Percentiles rank a stretch among this genome's conserved stretches.
These are phyloP conservation scores for Peziza echinospora DNA, from an alignment of 495 filamentous ascomycete genomes.

Conservation along the genomic window DNA sequence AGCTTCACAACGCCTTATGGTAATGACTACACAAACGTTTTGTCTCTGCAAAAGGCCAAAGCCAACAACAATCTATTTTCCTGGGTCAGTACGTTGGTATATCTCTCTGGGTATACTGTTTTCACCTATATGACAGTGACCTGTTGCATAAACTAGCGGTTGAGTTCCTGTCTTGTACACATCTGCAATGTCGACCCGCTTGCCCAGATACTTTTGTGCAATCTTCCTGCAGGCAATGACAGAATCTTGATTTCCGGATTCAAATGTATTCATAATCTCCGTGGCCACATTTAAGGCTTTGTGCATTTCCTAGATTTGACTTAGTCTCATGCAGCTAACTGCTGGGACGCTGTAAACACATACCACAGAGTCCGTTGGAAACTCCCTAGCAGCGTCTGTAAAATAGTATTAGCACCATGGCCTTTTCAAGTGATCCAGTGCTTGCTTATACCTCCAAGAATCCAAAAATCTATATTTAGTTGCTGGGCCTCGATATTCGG, in stretches of 20 bases:
- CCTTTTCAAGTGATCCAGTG: no score
- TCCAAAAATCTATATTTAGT: constrained; percentile 83
- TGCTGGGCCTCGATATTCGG: constrained; percentile 68
- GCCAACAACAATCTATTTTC: constrained; percentile 46
- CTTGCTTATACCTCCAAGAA: constrained; percentile 46
- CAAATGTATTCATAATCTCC: constrained; percentile 72
- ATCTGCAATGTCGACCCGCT: constrained; percentile 55
- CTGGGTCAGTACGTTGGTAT: not conserved
- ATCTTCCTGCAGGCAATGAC: constrained; percentile 61
- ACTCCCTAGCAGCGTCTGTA: constrained; percentile 54
- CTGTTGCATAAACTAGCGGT: constrained; percentile 66
- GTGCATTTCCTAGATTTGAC: constrained; percentile 41
- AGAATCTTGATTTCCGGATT: constrained; percentile 53
- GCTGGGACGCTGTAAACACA: not conserved
- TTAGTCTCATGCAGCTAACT: constrained; percentile 18
- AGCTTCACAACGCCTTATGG: not conserved
- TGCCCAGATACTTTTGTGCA: constrained; percentile 59
- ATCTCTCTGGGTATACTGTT: not conserved
- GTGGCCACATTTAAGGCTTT: constrained; percentile 64
- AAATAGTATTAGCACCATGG: no score
- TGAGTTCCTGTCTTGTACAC: constrained; percentile 60
- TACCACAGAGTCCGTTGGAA: constrained; percentile 50
- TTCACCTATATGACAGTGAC: constrained; percentile 88
- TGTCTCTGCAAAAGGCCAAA: constrained; percentile 98
- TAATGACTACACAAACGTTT: constrained; percentile 33